Evolutionary conservation across 2,329 filamentous ascomycete genomes (phyloP).

Genomic region (Beauveria caledonica): DNA sequence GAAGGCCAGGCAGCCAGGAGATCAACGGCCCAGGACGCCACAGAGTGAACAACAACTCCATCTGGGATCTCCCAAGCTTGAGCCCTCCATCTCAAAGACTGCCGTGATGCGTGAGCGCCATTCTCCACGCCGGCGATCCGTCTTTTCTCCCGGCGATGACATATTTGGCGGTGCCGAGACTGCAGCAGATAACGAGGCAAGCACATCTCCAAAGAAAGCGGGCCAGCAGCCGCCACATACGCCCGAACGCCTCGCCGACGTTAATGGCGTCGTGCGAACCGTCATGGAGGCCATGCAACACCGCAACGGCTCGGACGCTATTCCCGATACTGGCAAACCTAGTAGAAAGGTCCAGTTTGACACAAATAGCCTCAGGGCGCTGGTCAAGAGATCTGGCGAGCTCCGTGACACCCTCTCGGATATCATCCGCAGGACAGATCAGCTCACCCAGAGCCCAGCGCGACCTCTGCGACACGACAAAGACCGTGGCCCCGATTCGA

Average conservation of each 20-base stretch:
- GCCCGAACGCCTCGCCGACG: conserved; percentile 32
- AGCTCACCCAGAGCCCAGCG: conserved; percentile 47
- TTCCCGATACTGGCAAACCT: conserved; percentile 25
- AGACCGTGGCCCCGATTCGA: conserved; percentile 42
- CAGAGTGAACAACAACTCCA: conserved; percentile 36
- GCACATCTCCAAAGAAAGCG: conserved; percentile 27
- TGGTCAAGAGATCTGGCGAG: conserved; percentile 54
- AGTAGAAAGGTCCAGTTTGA: conserved; percentile 56
- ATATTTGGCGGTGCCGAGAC: conserved; percentile 52
- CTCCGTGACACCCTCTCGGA: conserved; percentile 53
- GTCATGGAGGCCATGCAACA: conserved; percentile 59
- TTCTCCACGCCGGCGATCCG: conserved; percentile 47
- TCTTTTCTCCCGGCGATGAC: conserved; percentile 58
- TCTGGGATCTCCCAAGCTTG: conserved; percentile 33
- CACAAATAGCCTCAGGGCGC: conserved; percentile 58
- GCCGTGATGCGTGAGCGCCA: conserved; percentile 47
- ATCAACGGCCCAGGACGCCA: conserved; percentile 36
- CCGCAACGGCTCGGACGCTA: conserved; percentile 35
- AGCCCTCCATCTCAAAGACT: conserved; percentile 38
- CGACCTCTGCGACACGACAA: conserved; percentile 39
- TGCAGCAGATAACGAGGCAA: conserved; percentile 28
- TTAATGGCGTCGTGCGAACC: conserved; percentile 46
- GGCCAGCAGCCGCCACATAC: conserved; percentile 29
- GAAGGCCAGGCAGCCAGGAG: conserved; percentile 38
- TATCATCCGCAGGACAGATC: conserved; percentile 49